Base-by-base conservation (phyloP, 306 rosid species). In the Castanea crenata region DNA sequence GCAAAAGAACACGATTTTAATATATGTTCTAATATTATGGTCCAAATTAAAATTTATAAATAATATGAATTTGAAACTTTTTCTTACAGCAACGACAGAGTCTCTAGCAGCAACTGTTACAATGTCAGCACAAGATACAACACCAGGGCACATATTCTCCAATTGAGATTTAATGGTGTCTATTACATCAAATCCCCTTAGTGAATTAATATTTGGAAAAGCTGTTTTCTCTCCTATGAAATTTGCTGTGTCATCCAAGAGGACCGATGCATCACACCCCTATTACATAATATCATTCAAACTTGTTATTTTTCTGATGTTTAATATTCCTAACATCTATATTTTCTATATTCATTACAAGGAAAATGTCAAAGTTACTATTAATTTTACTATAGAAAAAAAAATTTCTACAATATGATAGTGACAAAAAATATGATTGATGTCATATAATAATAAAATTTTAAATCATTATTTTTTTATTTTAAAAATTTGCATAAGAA, bases 241-340 rank as follows among this genome's bases (percentile, higher is more conserved):
- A 74, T 4, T 84, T n/a, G 94, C 1, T 20, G 92, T 90, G 73
- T 89, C 92, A 14, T 92, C 92, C 71, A 92, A 77, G 3, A 92
- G 57, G 4, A 92, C 81, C 3, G 92, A 92, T 25, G 74, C 97
- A 82, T 92, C 97, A 64, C 95, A 92, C 61, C 97, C 97, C 95
- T 92, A 61, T 20, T 59, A 64, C 49, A 46, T 29, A 12, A 65
- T 25, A 0, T 6, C 51, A 31, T 21, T 6, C 74, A 21, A 78
- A 73, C 35, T 20, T 9, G 25, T 38, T 69, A 23, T 5, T 13
- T 29, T 3, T 19, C 21, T 64, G 16, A 18, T 15, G 16, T 7
- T 15, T 6, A 16, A 16, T 6, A 13, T 27, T 29, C 41, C 38
- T 63, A 15, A 5, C 10, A 15, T 63, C 27, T 63, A 16, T 63